Base-by-base conservation (phyloP, 2,329 filamentous ascomycete species). In the Penicillium sp. region DNA sequence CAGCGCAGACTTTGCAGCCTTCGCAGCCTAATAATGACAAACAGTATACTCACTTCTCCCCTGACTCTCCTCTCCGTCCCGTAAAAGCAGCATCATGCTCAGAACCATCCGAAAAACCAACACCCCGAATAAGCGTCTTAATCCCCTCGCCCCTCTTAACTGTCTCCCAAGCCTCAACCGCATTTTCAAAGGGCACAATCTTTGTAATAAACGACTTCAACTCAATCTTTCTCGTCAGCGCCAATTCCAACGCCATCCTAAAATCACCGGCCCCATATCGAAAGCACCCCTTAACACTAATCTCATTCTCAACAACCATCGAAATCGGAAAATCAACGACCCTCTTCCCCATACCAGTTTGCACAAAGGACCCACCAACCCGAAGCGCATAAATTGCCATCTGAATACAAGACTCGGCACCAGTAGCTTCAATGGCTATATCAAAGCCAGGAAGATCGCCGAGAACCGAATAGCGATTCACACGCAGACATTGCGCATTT, bases 381-480 rank as follows among this genome's bases (percentile, higher is more conserved):
- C 64, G 53, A 8, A 71, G 53, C 8, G 64, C 67, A 60, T 77
- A 66, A 8, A 80, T 59, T 21, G 76, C 78, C 12, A 72, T 75
- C 37, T 77, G 75, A 18, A 78, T 70, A 45, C 77, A 75, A 2
- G 68, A 66, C 13, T 70, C 68, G 0, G 73, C 75, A 3, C 78
- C 77, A 1, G 76, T 72, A 1, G 76, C 73, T 55, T 75, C 65
- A 21, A 78, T 75, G 12, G 71, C 72, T 18, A 75, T 64, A 54
- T 78, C 66, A 15, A 68, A 67, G 3, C 75, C 70, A 21, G 72
- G 52, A 0, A 71, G 69, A 41, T 76, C 68, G 13, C 30, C 49
- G 12, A 52, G 7, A 32, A 48, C 27, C 3, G 39, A 39, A 30
- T 5, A 33, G 1, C 43, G 41, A 39, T 57, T 43, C 46, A 51